Base-by-base conservation (phyloP, 805 yeast genomes). In the Candida verbasci region DNA sequence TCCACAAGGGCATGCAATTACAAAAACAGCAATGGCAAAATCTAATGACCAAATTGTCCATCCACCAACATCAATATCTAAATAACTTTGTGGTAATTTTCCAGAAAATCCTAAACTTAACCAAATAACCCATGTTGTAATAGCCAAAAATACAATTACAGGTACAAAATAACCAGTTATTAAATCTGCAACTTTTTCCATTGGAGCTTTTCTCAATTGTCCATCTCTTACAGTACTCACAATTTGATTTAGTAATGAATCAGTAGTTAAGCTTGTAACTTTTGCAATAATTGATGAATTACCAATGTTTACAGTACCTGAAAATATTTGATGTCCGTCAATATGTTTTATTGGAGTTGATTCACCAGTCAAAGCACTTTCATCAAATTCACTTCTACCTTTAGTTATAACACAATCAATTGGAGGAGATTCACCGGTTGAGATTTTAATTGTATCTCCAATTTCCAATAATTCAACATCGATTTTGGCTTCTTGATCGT, bases 1-100 rank as follows among this genome's bases (percentile, higher is more conserved):
- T 1, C 91, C 94, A 64, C 93, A 84, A 1, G 94, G 94, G 52
- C 94, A 84, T 0, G 91, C 91, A 34, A 84, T 76, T 2, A 84
- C 91, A 59, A 84, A 82, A 1, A 85, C 91, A 0, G 89, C 76
- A 44, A 84, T 80, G 1, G 88, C 76, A 57, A 84, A 84, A 46
- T 82, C 80, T 38, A 84, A 64, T 0, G 89, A 79, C 88, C 91
- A 84, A 9, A 82, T 73, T 0, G 73, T 62, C 87, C 89, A 82
- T 1, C 87, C 86, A 11, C 86, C 86, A 34, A 77, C 64, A 40
- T 79, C 83, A 37, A 72, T 71, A 49, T 81, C 85, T 29, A 81
- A 60, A 43, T 82, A 82, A 3, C 47, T 24, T 0, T 46, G 47
- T 0, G 89, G 88, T 12, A 82, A 60, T 1, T 58, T 47, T 0